Base-by-base conservation (phyloP, 2,329 filamentous ascomycete species). In the Cyphellophora attinorum region DNA sequence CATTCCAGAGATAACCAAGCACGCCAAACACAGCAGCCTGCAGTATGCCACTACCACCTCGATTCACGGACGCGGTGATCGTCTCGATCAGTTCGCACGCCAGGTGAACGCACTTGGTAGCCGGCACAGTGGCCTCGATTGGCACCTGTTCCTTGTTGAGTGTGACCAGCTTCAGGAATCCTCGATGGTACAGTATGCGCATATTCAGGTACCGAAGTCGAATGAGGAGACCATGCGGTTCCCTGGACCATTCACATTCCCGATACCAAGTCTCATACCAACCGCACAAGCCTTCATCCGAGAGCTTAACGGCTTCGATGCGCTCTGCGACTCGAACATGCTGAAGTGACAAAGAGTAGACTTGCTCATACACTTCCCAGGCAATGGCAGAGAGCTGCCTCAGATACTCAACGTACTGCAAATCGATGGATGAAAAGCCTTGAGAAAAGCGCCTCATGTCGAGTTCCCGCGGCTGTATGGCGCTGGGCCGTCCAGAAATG, bases 361-460 rank as follows among this genome's bases (percentile, higher is more conserved):
- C 38, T 5, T 37, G 19, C 23, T 40, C 27, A 12, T 31, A 40
- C 4, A 34, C 25, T 15, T 40, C 38, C 34, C 34, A 37, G 5
- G 38, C 33, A 25, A 40, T 23, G 27, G 34, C 33, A 12, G 38
- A 18, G 14, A 40, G 37, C 25, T 40, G 38, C n/a, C 38, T 29
- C 38, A 40, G 37, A 16, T 31, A 12, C 19, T 40, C 38, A 12
- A 40, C 8, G 34, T 37, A 40, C 29, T 40, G 38, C 11, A 37
- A 31, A 8, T 37, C 30, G 10, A 34, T 23, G 14, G 34, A 27
- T 10, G 38, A 34, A n/a, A 34, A 34, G 13, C 30, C 80, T 77
- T 5, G 81, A 83, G 3, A 88, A 93, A 28, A 86, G 74, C 5
- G 79, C 75, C 5, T 72, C 78, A 39, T 79, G 74, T 40, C 38